phyloP scores from a whole-genome alignment of 192 early-diverging fungal genomes.

The Irineochytrium annulatum region DNA sequence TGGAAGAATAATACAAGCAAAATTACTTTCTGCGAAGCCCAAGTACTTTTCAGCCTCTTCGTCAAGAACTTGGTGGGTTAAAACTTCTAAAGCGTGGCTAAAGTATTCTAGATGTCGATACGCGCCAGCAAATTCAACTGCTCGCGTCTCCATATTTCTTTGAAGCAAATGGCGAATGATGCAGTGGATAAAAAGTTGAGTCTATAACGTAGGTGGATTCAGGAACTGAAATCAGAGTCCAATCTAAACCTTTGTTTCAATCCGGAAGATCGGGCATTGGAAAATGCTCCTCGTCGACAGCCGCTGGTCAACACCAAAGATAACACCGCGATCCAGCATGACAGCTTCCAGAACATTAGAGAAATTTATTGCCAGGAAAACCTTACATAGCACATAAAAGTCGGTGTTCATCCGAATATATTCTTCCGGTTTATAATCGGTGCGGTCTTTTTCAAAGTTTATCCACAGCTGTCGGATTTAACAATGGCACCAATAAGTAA shows the following conservation, averaged over 20 bases:
- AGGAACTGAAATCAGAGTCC: background rate
- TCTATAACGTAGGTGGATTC: constrained; percentile 37
- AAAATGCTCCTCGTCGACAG: constrained; percentile 51
- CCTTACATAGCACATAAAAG: constrained; percentile 74
- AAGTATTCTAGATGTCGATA: constrained; percentile 83
- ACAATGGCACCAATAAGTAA: background rate
- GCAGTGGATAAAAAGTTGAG: constrained; percentile 71
- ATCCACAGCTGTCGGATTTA: constrained; percentile 21
- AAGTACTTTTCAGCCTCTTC: constrained; percentile 65
- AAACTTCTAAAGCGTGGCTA: constrained; percentile 85
- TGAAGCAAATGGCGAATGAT: constrained; percentile 60
- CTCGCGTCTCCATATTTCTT: constrained; percentile 52
- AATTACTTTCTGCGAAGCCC: constrained; percentile 18
- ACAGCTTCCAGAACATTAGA: constrained; percentile 49
- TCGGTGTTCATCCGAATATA: constrained; percentile 60
- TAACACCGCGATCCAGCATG: constrained; percentile 63
- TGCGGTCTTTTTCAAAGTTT: constrained; percentile 5
- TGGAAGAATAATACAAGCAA: constrained; percentile 10
- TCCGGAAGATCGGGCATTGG: constrained; percentile 58
- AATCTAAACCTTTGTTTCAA: constrained; percentile 63
- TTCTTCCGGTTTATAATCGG: constrained; percentile 9
- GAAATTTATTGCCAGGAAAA: background rate
- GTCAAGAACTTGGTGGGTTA: constrained; percentile 84
- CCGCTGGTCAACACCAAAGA: constrained; percentile 72
- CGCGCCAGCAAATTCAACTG: constrained; percentile 59